Conservation (phyloP, 306 rosid species). For the Pyrus betulifolia region DNA sequence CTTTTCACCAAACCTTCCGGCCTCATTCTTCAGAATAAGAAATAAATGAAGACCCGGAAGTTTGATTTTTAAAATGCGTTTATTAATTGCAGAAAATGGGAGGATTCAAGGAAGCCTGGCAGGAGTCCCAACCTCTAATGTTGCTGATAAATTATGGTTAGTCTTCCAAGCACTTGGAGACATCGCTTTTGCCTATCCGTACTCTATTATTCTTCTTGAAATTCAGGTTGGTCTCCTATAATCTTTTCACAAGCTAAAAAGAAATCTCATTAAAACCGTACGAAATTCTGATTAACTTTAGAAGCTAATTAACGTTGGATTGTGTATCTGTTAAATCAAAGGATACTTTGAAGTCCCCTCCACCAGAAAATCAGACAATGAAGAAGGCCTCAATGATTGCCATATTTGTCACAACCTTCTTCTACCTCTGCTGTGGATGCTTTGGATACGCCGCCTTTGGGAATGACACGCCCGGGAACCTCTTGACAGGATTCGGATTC, state of each 20-base stretch:
- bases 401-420: conserved; percentile 54
- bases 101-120: conserved; percentile 56
- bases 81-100: conserved; percentile 56
- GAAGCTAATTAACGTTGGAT: conserved; percentile 6
- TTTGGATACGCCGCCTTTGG: conserved; percentile 95
- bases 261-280: not conserved
- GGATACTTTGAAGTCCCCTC: conserved; percentile 83
- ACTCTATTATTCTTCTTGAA: conserved; percentile 59
- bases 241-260: not conserved
- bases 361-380: conserved; percentile 75
- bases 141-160: conserved; percentile 53
- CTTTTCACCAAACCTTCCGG: not conserved
- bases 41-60: not conserved
- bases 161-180: conserved; percentile 77
- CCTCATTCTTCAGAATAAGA: not conserved
- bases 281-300: not conserved
- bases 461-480: conserved; percentile 69
- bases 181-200: conserved; percentile 86
- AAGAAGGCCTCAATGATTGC: conserved; percentile 62
- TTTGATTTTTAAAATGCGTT: not conserved
- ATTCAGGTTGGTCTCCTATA: conserved; percentile 46
- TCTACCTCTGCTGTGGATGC: conserved; percentile 81
- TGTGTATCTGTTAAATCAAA: conserved; percentile 18
- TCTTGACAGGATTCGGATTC: conserved; percentile 75
- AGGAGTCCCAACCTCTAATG: conserved; percentile 55